phyloP scores from a whole-genome alignment of 352 stramenopile species.

The Pythium aphanidermatum region DNA sequence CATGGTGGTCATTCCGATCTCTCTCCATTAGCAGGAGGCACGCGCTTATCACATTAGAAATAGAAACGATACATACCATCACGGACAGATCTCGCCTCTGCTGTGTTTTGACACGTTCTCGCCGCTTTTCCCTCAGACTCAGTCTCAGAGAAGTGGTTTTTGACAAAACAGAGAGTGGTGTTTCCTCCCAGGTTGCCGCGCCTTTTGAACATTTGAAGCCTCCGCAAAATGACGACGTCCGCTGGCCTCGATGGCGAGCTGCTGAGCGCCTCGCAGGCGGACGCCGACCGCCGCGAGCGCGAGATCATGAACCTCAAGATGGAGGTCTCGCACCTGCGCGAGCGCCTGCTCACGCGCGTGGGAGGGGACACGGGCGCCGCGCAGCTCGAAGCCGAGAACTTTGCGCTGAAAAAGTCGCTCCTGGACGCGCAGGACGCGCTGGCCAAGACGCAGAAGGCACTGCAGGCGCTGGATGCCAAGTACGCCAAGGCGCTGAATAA shows the following conservation, averaged over 20 bases:
- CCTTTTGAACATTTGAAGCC: constrained; percentile 4
- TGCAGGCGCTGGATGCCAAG: constrained; percentile 46
- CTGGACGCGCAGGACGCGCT: constrained; percentile 43
- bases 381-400: constrained; percentile 75
- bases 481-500: constrained; percentile 66
- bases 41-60: no score
- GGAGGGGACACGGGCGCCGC: constrained; percentile 65
- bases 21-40: no score
- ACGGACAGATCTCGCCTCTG: no score
- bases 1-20: constrained; percentile 17
- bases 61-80: no score
- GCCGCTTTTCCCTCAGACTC: no score
- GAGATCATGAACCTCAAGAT: constrained; percentile 86
- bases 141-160: no score
- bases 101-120: no score
- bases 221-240: neutral
- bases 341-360: constrained; percentile 61
- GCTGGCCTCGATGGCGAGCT: constrained; percentile 2
- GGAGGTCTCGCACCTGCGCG: constrained; percentile 68
- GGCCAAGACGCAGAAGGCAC: constrained; percentile 29
- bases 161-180: neutral
- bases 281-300: constrained; percentile 48
- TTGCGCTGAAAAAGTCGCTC: constrained; percentile 53
- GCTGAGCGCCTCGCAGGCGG: constrained; percentile 41
- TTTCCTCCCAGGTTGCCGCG: neutral